Evolutionary conservation across 495 filamentous ascomycete species (phyloP).

Genomic region (Annulohypoxylon moriforme): DNA sequence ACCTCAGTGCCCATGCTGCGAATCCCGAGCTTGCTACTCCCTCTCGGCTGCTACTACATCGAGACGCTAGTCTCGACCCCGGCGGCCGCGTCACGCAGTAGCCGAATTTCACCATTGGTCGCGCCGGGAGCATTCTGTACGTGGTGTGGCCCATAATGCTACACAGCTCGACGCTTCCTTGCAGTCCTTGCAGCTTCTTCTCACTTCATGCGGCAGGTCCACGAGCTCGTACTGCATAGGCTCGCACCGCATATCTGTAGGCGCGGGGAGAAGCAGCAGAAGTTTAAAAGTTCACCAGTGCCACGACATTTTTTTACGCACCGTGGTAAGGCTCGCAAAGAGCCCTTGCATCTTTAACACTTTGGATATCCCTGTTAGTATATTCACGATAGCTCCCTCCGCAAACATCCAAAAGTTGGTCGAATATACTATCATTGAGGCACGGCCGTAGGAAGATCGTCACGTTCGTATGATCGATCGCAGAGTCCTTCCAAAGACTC

Average conservation of each 20-base stretch:
- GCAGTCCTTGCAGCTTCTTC: slow-evolving; percentile 13
- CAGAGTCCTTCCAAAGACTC: slow-evolving; percentile 41
- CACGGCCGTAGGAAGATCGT: slow-evolving; percentile 6
- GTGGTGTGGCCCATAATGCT: slow-evolving; percentile 23
- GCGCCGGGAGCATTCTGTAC: slow-evolving; percentile 8
- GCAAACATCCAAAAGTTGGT: neutral
- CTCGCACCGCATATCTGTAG: neutral
- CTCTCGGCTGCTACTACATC: slow-evolving; percentile 19
- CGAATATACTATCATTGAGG: slow-evolving; percentile 7
- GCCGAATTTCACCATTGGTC: slow-evolving; percentile 17
- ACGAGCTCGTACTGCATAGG: slow-evolving; percentile 10
- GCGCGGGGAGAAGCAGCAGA: neutral
- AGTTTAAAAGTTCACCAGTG: slow-evolving; percentile 2
- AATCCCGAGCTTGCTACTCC: slow-evolving; percentile 37
- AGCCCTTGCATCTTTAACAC: neutral
- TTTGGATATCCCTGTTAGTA: neutral
- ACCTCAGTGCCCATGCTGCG: slow-evolving; percentile 20
- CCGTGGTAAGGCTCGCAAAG: slow-evolving; percentile 15
- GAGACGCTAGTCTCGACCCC: slow-evolving; percentile 14
- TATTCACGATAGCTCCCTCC: neutral
- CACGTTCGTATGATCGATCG: slow-evolving; percentile 29
- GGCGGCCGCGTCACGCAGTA: slow-evolving; percentile 34
- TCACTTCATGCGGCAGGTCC: slow-evolving; percentile 23
- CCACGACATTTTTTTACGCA: slow-evolving; percentile 15
- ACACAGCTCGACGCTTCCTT: slow-evolving; percentile 7